Conservation (phyloP, 2,329 filamentous ascomycete genomes). For the Simplicillium aogashimaense region DNA sequence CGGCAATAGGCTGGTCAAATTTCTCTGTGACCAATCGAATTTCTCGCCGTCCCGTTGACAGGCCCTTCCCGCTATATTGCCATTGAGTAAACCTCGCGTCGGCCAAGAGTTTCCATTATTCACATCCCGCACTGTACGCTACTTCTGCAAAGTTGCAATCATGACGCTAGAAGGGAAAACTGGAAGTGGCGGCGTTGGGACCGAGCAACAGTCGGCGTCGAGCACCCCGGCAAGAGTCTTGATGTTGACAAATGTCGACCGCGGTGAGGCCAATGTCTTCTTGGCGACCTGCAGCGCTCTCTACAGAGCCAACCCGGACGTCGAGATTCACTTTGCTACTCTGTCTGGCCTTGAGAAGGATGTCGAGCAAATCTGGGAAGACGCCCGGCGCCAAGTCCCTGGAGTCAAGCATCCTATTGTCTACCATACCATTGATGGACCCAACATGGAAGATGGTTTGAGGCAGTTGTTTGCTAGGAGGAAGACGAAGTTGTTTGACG, state of each 20-base stretch:
- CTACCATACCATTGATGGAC: slow-evolving; percentile 17
- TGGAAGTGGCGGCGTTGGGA: no score
- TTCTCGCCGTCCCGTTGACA: no score
- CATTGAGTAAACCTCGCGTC: no score
- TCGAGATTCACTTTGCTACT: slow-evolving; percentile 33
- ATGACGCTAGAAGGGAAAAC: no score
- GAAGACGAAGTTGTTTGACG: background rate
- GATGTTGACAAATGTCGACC: slow-evolving; percentile 33
- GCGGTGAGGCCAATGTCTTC: slow-evolving; percentile 35
- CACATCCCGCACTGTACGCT: no score
- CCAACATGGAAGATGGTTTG: slow-evolving; percentile 6
- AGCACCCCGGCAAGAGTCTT: slow-evolving; percentile 10
- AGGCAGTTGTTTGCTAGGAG: background rate
- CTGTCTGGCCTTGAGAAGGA: slow-evolving; percentile 21
- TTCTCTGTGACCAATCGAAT: no score
- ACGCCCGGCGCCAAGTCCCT: slow-evolving; percentile 2
- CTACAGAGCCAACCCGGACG: slow-evolving; percentile 17
- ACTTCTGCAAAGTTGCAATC: no score
- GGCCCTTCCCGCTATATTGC: no score
- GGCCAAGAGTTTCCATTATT: no score
- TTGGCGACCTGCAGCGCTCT: slow-evolving; percentile 31
- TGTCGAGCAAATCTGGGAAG: slow-evolving; percentile 6
- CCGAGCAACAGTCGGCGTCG: no score
- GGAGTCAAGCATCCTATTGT: slow-evolving; percentile 11
- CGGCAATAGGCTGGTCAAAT: no score